Evolutionary conservation across 495 filamentous ascomycete species (phyloP), one percentile per base, ranked within the genome.

Genomic region (Neurospora sp.): DNA sequence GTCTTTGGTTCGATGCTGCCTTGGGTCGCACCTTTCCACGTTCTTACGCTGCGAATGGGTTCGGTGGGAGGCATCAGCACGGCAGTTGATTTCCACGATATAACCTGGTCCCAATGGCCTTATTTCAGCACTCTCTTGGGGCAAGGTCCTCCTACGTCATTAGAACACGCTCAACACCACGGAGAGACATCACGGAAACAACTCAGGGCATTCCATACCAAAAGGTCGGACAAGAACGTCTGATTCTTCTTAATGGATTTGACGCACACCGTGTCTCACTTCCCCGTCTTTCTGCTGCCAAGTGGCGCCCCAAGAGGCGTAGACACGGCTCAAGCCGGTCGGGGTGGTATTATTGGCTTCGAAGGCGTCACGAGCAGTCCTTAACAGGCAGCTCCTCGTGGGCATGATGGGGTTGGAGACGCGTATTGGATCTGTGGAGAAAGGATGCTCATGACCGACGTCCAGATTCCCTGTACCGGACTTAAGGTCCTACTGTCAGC

Each of bases 251-350:
- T 31, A 48, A 27, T 5, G 14, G 27, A 53, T 38, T 71, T 9
- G 16, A 41, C 42, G 27, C 70, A n/a, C 16, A 1, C 27, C 20
- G 46, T 71, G 31, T 71, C 39, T n/a, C 39, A 22, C 39, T 71
- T 69, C 65, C 70, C 65, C 71, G 12, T 70, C 71, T 40, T 71
- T 27, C 65, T 74, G 76, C 75, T 73, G 27, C 31, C 37, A 53
- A 69, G 76, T 72, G 74, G 76, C 73, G 70, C 69, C 53, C 40
- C 37, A 48, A 27, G 70, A 69, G 75, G 69, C 73, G 73, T 71
- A 69, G 77, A 80, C 76, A 80, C 78, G 79, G 79, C 76, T 42
- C 78, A 77, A 70, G 46, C 78, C 78, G 78, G 73, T 42, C 69
- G 69, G 75, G 70, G 74, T 80, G 46, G 79, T 73, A 76, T 78